A percentile compares a stretch with the other conserved stretches of the same genome.
Conservation (phyloP, 345 rosid genomes). For the Populus nigra region DNA sequence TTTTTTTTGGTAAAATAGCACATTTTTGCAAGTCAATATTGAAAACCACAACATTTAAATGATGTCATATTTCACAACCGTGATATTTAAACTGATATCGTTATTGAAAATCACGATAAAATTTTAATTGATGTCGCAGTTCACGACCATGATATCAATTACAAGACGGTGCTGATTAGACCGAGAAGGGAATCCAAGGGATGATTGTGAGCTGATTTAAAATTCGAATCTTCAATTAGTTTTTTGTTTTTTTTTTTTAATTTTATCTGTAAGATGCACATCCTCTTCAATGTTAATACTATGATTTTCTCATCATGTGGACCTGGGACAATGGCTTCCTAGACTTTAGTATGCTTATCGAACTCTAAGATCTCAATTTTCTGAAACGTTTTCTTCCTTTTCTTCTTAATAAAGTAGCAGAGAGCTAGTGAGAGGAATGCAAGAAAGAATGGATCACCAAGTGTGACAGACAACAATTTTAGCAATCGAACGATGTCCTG, state of each 20-base stretch:
- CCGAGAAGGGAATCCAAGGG: slow-evolving; percentile 15
- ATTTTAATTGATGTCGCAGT: no score
- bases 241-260: slow-evolving; percentile 32
- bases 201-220: slow-evolving; percentile 23
- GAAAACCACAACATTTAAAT: no score
- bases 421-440: slow-evolving; percentile 60
- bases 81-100: no score
- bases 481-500: slow-evolving; percentile 48
- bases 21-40: no score
- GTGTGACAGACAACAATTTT: slow-evolving; percentile 51
- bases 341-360: slow-evolving; percentile 47
- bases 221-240: slow-evolving; percentile 16
- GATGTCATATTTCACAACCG: accelerated
- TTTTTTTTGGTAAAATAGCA: no score
- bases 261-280: slow-evolving; percentile 40
- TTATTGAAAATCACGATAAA: accelerated
- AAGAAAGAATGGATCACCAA: slow-evolving; percentile 54
- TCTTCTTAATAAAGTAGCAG: slow-evolving; percentile 49
- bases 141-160: no score
- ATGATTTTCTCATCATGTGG: slow-evolving; percentile 39
- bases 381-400: slow-evolving; percentile 34
- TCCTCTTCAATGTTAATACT: slow-evolving; percentile 48
- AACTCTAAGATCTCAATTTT: slow-evolving; percentile 38
- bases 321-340: slow-evolving; percentile 51
- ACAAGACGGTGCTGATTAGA: slow-evolving; percentile 25